phyloP scores from a whole-genome alignment of 1,139 yeast genomes.

The Torulaspora pretoriensis region DNA sequence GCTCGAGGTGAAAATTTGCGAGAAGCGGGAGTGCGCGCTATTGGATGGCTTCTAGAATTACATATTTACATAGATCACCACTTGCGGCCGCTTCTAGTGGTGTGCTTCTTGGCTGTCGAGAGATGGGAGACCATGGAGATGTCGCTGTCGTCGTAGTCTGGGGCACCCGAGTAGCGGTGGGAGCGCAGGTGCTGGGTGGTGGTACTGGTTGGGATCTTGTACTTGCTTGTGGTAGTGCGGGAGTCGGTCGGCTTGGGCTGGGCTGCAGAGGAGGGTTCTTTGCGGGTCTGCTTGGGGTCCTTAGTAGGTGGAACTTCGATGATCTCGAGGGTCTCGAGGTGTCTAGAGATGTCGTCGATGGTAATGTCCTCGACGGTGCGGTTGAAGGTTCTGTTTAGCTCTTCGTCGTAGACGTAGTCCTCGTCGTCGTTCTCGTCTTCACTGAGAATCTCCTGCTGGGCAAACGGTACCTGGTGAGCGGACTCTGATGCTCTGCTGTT shows the following conservation, averaged over 20 bases:
- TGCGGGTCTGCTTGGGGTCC: neutral
- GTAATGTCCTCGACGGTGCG: conserved; percentile 39
- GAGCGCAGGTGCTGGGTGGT: conserved; percentile 29
- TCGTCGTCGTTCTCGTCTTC: conserved; percentile 37
- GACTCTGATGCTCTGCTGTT: conserved; percentile 14
- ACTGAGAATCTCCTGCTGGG: conserved; percentile 30
- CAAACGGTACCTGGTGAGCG: conserved; percentile 26
- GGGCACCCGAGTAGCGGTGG: conserved; percentile 21
- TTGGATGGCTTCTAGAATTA: neutral
- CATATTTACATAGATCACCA: conserved; percentile 18
- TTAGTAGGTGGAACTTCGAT: conserved; percentile 16
- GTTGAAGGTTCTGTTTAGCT: conserved; percentile 37
- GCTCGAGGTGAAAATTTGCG: conserved; percentile 7
- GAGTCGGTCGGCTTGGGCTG: conserved; percentile 7
- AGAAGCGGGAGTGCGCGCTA: neutral
- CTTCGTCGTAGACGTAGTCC: conserved; percentile 37
- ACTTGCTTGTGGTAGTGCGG: conserved; percentile 18
- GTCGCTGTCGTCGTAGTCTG: conserved; percentile 34
- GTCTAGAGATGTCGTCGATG: conserved; percentile 38
- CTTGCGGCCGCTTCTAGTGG: conserved; percentile 34
- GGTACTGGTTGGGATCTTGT: conserved; percentile 31
- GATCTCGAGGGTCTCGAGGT: conserved; percentile 36
- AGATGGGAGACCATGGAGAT: conserved; percentile 37
- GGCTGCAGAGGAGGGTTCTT: neutral
- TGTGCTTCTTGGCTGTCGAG: conserved; percentile 28